Evolutionary conservation across 345 rosid genomes (phyloP), one percentile per base, ranked within the genome.

Genomic region (Diplotaxis tenuifolia): DNA sequence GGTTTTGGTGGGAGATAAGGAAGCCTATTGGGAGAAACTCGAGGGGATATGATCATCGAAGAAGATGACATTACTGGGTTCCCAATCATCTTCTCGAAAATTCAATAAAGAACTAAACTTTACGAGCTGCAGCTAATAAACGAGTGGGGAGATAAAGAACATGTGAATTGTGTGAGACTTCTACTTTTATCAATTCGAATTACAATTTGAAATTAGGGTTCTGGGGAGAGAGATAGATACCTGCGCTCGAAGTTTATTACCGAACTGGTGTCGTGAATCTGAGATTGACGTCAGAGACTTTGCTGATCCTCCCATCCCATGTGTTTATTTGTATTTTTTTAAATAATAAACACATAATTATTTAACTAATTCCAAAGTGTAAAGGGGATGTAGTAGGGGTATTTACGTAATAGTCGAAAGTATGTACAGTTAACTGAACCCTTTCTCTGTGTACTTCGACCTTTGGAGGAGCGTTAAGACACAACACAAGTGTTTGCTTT

Each of bases 1-100:
- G 83, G 88, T 74, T 82, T 83, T 6, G 83, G 79, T 36, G 88
- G 88, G 65, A 88, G 86, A 74, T 38, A 68, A 42, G 86, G 93
- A 71, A 87, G 65, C 23, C 82, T 78, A 63, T 54, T 80, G 19
- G 42, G 56, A 45, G 84, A 85, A 76, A 55, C 66, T 65, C 60
- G 67, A 7, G 84, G 77, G 36, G 16, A 70, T 47, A 61, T 57
- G 54, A 79, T 77, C 65, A 76, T 65, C 20, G 83, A 76, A 2
- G 85, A 82, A 22, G 86, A 84, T 73, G 87, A 77, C 56, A 78
- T 65, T 52, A 78, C 70, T 0, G 79, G 67, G 82, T 83, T 80
- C 67, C 86, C 82, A 70, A 63, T 82, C 95, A 89, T 89, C 73
- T 76, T 27, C 71, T 65, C 72, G n/a, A 62, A 3, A 69, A 1